Conservation (phyloP, 1,284 basidiomycete species). For the Lignosus rhinocerotis region DNA sequence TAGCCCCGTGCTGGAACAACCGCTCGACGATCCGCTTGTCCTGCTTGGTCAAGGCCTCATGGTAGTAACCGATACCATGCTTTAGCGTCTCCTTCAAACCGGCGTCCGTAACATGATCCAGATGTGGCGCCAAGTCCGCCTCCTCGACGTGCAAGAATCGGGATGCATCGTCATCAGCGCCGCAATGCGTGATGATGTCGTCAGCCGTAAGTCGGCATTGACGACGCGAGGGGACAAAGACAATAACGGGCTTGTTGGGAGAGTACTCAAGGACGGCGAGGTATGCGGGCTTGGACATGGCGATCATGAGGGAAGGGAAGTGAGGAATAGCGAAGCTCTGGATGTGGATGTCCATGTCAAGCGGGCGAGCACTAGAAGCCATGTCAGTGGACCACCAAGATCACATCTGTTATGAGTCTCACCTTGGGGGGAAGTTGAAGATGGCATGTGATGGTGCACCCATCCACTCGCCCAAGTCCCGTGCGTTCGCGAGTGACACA, state of each 20-base stretch:
- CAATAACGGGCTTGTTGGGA: constrained; percentile 82
- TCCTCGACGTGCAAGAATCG: constrained; percentile 91
- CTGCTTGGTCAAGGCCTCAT: constrained; percentile 89
- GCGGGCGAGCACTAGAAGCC: constrained; percentile 76
- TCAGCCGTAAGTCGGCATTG: constrained; percentile 94
- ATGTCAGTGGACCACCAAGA: neutral
- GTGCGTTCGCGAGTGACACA: constrained; percentile 94
- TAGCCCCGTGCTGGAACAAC: constrained; percentile 92
- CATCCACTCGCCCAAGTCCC: constrained; percentile 98
- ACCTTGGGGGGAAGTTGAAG: constrained; percentile 97
- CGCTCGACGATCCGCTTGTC: constrained; percentile 94
- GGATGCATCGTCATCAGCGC: constrained; percentile 84
- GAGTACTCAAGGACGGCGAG: constrained; percentile 92
- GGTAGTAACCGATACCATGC: constrained; percentile 94
- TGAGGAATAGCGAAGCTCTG: constrained; percentile 96
- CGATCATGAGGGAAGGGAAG: constrained; percentile 97
- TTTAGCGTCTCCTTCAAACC: constrained; percentile 82
- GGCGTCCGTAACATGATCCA: constrained; percentile 83
- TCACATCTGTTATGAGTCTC: constrained; percentile 17
- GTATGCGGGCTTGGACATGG: constrained; percentile 99
- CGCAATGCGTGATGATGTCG: constrained; percentile 88
- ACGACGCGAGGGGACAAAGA: constrained; percentile 92
- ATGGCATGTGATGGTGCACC: constrained; percentile 90
- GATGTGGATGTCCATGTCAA: constrained; percentile 97
- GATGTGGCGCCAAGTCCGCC: constrained; percentile 83